A percentile compares a stretch with the other conserved stretches of the same genome.
phyloP scores from a whole-genome alignment of 2,329 filamentous ascomycete species.

The Calonectria pseudoturangicola region DNA sequence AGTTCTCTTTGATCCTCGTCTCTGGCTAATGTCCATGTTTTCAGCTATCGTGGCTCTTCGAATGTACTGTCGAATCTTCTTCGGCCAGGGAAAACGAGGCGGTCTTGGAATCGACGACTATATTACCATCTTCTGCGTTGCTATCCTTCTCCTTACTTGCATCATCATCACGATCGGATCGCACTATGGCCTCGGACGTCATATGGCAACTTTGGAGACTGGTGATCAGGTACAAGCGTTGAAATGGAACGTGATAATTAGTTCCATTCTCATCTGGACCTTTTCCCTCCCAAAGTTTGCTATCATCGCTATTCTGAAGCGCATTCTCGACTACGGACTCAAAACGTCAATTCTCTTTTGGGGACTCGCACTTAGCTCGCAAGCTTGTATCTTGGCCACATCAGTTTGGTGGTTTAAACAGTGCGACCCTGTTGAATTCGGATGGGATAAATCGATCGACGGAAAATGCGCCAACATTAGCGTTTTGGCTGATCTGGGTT shows the following conservation, averaged over 20 bases:
- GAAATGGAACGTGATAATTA: constrained; percentile 54
- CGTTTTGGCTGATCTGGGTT: constrained; percentile 50
- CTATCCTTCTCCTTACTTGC: constrained; percentile 49
- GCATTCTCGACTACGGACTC: constrained; percentile 53
- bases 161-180: constrained; percentile 50
- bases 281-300: constrained; percentile 55
- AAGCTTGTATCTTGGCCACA: constrained; percentile 50
- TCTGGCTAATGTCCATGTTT: not conserved
- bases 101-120: constrained; percentile 53
- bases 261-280: constrained; percentile 52
- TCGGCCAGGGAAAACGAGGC: constrained; percentile 40
- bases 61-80: constrained; percentile 45
- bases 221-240: constrained; percentile 38
- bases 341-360: constrained; percentile 52
- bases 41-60: constrained; percentile 50
- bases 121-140: constrained; percentile 49
- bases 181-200: constrained; percentile 50
- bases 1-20: not conserved
- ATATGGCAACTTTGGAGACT: constrained; percentile 27
- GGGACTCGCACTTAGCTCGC: constrained; percentile 50
- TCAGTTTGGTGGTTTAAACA: constrained; percentile 54
- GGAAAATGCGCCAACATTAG: constrained; percentile 47
- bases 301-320: constrained; percentile 53
- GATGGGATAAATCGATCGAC: constrained; percentile 49
- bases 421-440: constrained; percentile 49